Base-by-base conservation (phyloP, 2,329 filamentous ascomycete genomes). In the Alternaria gaisen region DNA sequence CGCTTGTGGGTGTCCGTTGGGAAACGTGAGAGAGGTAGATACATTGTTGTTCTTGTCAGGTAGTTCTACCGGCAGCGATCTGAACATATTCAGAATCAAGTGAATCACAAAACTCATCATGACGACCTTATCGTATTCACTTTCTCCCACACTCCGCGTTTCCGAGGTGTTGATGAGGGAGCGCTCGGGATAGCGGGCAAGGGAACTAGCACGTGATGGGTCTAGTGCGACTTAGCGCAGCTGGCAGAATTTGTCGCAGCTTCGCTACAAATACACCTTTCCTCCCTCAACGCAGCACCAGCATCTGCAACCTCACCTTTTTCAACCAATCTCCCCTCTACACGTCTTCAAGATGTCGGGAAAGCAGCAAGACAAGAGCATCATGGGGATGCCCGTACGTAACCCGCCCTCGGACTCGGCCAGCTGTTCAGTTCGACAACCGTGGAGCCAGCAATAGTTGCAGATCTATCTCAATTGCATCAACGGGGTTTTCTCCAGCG, bases 311-410 rank as follows among this genome's bases (percentile, higher is more conserved):
- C 61, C 28, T 50, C 57, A 59, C 56, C 58, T 12, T 63, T 62
- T 63, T 68, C 64, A 60, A 52, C 54, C 54, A 55, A 65, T 69
- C 66, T 70, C 64, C 68, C 60, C 67, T 70, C 68, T 50, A 43
- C 42, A 59, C 52, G 38, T 52, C 57, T 36, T 36, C 32, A 36
- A 36, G 32, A 36, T 36, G 32, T 36, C 60, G 40, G 46, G 46
- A 12, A 52, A 34, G 16, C 56, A 63, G 32, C 57, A 61, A 36
- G 68, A 30, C 32, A 36, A 36, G 32, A 36, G 32, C 12, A 7
- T 36, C 11, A 14, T 36, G 11, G 86, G 85, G 68, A 81, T 82
- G 80, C 80, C 79, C 63, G 80, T 82, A 77, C 70, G 76, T 71
- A 58, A 42, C 12, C 6, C 12, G 12, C 16, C 20, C 40, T 24